Evolutionary conservation across 192 early-diverging fungal species (phyloP), one percentile per base, ranked within the genome.

Genomic region (Backusella luteola): DNA sequence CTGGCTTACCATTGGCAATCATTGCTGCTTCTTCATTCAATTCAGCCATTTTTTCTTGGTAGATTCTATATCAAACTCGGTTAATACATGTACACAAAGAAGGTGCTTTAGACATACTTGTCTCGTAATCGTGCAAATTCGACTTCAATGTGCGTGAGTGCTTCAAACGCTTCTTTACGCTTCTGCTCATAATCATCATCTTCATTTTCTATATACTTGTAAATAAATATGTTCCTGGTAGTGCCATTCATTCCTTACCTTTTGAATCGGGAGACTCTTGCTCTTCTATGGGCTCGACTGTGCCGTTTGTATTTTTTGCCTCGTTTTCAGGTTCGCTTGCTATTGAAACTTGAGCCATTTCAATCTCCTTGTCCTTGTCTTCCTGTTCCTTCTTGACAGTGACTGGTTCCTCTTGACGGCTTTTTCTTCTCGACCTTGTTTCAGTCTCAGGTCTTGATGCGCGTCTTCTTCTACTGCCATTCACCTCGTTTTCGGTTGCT

Each of bases 111-210:
- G 6, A 71, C 87, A 66, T 86, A 89, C 88, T 87, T 89, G 53
- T 89, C 88, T 29, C 88, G 71, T 63, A 89, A 73, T 46, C 81
- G 78, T 34, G 88, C 88, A 80, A 89, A 89, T 69, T 87, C 88
- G 8, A 87, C 67, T 75, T 89, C 88, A 49, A 89, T 89, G 70
- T 84, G 82, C 11, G 86, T 87, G 69, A 89, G 77, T 4, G 87
- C 85, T 6, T 87, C 79, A 63, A 89, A 69, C 8, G 88, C 88
- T 59, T 86, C 86, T 63, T 86, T 86, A 49, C 86, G 88, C n/a
- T 71, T 67, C 26, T 81, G 80, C 39, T 87, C 81, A 69, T 80
- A 82, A 49, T 87, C 88, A 34, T 67, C 42, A 74, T 87, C 88
- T 77, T 82, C 68, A 7, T 79, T 70, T 53, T 76, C 77, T 67